Conservation (phyloP, 371 early-diverging fungal genomes). For the Mucor piriformis region DNA sequence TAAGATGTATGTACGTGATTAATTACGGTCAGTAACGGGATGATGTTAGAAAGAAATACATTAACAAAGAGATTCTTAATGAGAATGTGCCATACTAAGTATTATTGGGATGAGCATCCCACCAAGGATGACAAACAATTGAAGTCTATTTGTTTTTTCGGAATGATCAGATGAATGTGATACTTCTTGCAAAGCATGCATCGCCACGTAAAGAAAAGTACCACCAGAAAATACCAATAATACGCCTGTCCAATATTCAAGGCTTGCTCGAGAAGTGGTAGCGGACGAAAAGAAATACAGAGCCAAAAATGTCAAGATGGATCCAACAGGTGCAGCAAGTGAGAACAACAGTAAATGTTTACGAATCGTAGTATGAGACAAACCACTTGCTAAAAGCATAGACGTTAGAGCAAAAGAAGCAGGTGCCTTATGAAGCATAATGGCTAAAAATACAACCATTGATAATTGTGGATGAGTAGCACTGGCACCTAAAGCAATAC, state of each 20-base stretch:
- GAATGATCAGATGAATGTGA: slow-evolving; percentile 2
- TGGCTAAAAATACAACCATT: slow-evolving; percentile 92
- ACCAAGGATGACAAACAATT: slow-evolving; percentile 19
- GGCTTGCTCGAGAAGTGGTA: slow-evolving; percentile 27
- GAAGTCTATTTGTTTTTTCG: slow-evolving; percentile 6
- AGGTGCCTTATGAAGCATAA: slow-evolving; percentile 96
- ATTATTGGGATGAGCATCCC: slow-evolving; percentile 44
- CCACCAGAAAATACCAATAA: slow-evolving; percentile 85
- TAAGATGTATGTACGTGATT: slow-evolving; percentile 2
- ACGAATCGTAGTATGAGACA: slow-evolving; percentile 65
- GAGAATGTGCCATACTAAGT: slow-evolving; percentile 35
- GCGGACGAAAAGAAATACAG: slow-evolving; percentile 40
- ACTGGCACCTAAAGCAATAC: slow-evolving; percentile 90
- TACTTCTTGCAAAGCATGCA: slow-evolving; percentile 52
- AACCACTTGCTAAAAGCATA: slow-evolving; percentile 75
- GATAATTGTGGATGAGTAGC: slow-evolving; percentile 69
- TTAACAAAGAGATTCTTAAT: slow-evolving; percentile 15
- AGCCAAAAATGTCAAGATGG: slow-evolving; percentile 73
- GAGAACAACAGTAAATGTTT: slow-evolving; percentile 81
- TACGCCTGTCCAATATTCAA: slow-evolving; percentile 83
- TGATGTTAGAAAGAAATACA: background rate
- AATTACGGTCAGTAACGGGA: slow-evolving; percentile 2
- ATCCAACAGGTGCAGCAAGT: slow-evolving; percentile 82
- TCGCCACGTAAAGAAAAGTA: slow-evolving; percentile 92
- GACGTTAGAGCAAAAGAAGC: slow-evolving; percentile 90